Base-by-base conservation (phyloP, 2,329 filamentous ascomycete genomes). In the Cyclaneusma minus region DNA sequence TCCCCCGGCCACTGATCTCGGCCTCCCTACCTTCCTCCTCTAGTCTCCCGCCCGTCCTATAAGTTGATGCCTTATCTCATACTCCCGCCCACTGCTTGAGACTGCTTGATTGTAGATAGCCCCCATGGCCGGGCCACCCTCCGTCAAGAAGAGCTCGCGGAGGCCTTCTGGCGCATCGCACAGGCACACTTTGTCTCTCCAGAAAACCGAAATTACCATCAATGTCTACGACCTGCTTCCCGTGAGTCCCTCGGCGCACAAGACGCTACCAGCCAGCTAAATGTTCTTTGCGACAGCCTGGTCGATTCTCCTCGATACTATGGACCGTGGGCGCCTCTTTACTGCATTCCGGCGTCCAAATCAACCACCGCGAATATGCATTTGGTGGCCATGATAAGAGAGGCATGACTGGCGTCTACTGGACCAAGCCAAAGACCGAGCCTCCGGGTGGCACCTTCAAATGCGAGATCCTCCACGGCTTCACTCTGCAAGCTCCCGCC, bases 311-410 rank as follows among this genome's bases (percentile, higher is more conserved):
- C n/a, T 72, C 76, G 0, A 41, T 82, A 8, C 63, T 91, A 16
- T 91, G 82, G 82, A 65, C 71, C 12, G 48, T 87, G 29, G 82
- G 82, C 32, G 67, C 75, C 23, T 80, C 75, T 4, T 68, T 91
- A 17, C 65, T 89, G 4, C 82, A 91, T 48, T 81, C 81, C 0
- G 82, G 80, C 27, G 76, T 91, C 28, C 79, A 84, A 21, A 81
- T 89, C 51, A 74, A 75, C 46, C 69, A 75, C 38, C 68, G 62
- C 35, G 82, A 91, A 56, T 91, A 89, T 47, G 82, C 82, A 13
- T 91, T 82, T 43, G 82, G 82, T 22, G 82, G 82, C 2, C 82
- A 91, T 48, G 71, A 81, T 44, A 67, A 66, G 39, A 66, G 57
- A 25, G 66, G 67, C 13, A 50, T 75, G 30, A 87, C 78, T 4